Evolutionary conservation across 805 yeast genomes (phyloP).

Genomic region (Komagataella phaffii): DNA sequence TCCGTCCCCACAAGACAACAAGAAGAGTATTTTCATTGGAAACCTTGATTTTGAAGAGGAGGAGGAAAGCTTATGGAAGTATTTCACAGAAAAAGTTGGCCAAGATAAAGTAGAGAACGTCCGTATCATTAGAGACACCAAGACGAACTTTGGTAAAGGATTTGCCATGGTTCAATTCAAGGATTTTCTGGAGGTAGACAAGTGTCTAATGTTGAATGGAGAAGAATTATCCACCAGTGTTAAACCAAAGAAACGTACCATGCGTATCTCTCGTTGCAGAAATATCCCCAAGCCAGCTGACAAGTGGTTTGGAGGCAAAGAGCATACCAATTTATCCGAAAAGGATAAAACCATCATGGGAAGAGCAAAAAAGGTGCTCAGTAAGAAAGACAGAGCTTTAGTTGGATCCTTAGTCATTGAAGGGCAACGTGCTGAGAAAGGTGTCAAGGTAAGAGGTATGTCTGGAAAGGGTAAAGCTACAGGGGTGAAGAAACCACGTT

Average conservation of each 20-base stretch:
- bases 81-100: conserved; percentile 47
- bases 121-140: conserved; percentile 80
- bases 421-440: conserved; percentile 70
- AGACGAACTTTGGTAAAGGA: conserved; percentile 94
- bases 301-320: conserved; percentile 5
- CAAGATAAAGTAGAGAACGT: conserved; percentile 66
- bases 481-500: conserved; percentile 41
- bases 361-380: conserved; percentile 62
- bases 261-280: conserved; percentile 69
- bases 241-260: conserved; percentile 31
- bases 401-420: conserved; percentile 51
- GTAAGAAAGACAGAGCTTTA: conserved; percentile 67
- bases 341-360: conserved; percentile 69
- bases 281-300: conserved; percentile 16
- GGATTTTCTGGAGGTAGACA: conserved; percentile 58
- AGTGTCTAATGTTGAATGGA: conserved; percentile 68
- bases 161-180: conserved; percentile 91
- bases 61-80: conserved; percentile 82
- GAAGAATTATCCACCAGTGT: conserved; percentile 33
- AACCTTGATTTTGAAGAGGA: conserved; percentile 85
- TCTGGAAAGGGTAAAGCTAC: conserved; percentile 32
- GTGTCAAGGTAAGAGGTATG: conserved; percentile 44
- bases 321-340: conserved; percentile 29
- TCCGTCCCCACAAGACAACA: conserved; percentile 77
- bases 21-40: conserved; percentile 81